Evolutionary conservation across 495 filamentous ascomycete genomes (phyloP).

Genomic region (Lasiosphaeria miniovina): DNA sequence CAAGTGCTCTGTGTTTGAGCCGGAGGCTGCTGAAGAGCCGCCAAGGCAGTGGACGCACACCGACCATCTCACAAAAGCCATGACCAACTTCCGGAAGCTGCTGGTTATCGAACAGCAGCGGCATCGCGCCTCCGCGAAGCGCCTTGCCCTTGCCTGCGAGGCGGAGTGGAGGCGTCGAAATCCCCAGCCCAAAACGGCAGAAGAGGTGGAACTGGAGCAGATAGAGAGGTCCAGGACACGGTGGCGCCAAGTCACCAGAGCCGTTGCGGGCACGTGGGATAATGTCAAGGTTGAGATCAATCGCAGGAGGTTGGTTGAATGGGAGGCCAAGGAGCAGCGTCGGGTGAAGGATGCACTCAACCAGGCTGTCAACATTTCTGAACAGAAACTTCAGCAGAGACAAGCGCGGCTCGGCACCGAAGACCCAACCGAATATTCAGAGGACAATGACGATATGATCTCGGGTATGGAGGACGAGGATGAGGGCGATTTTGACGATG

Average conservation of each 20-base stretch:
- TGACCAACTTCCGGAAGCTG: slow-evolving; percentile 72
- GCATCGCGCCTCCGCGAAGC: slow-evolving; percentile 66
- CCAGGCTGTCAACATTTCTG: slow-evolving; percentile 72
- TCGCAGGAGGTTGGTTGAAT: slow-evolving; percentile 63
- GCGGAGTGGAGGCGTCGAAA: slow-evolving; percentile 62
- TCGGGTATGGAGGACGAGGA: slow-evolving; percentile 51
- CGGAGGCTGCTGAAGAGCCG: slow-evolving; percentile 72
- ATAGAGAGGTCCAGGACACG: slow-evolving; percentile 44
- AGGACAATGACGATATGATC: slow-evolving; percentile 44
- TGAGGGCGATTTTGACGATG: slow-evolving; percentile 26
- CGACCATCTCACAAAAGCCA: slow-evolving; percentile 81
- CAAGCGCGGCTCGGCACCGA: slow-evolving; percentile 44
- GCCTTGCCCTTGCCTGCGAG: slow-evolving; percentile 57
- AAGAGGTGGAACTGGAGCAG: slow-evolving; percentile 63
- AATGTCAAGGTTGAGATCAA: slow-evolving; percentile 74
- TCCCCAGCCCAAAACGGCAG: slow-evolving; percentile 66
- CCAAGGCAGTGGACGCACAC: slow-evolving; percentile 76
- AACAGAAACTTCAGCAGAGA: slow-evolving; percentile 53
- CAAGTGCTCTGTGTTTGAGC: slow-evolving; percentile 70
- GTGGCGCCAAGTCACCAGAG: slow-evolving; percentile 68
- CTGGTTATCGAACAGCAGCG: slow-evolving; percentile 72
- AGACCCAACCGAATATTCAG: slow-evolving; percentile 52
- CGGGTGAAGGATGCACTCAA: slow-evolving; percentile 79
- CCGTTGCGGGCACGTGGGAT: slow-evolving; percentile 74
- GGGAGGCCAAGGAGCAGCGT: slow-evolving; percentile 82